A percentile compares a stretch with the other conserved stretches of the same genome.
Evolutionary conservation across 495 filamentous ascomycete species (phyloP).

Genomic region (Opeltia flavorubescens): DNA sequence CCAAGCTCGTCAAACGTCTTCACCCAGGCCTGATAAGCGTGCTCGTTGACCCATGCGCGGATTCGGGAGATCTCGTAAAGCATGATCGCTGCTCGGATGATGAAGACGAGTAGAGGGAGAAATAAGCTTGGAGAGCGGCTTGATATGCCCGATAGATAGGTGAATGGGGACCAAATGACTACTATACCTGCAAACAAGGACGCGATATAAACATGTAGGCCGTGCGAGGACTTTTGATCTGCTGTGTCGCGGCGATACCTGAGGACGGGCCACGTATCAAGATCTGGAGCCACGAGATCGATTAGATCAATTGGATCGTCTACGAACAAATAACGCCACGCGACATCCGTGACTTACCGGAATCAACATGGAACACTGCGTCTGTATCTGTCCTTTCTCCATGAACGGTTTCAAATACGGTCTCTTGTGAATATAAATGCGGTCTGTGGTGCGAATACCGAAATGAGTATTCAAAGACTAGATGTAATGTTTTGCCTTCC

Average conservation of each 20-base stretch:
- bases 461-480: constrained; percentile 1
- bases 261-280: not conserved
- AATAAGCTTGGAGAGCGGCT: not conserved
- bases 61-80: not conserved
- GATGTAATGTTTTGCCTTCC: not conserved
- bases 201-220: not conserved
- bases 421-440: not conserved
- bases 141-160: not conserved
- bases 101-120: not conserved
- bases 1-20: constrained; percentile 1
- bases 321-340: not conserved
- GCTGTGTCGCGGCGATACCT: not conserved
- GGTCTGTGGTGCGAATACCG: not conserved
- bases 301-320: not conserved
- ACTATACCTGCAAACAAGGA: not conserved
- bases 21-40: not conserved
- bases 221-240: not conserved
- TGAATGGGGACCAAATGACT: not conserved
- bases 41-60: not conserved
- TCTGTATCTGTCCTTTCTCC: not conserved
- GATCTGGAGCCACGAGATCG: not conserved
- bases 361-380: not conserved
- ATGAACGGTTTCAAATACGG: not conserved
- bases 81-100: not conserved
- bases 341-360: not conserved